Percentiles rank a stretch among this genome's conserved stretches.
These are phyloP conservation scores for Juncus effusus DNA, from an alignment of 176 grass and related monocot genomes.

Conservation along the genomic window DNA sequence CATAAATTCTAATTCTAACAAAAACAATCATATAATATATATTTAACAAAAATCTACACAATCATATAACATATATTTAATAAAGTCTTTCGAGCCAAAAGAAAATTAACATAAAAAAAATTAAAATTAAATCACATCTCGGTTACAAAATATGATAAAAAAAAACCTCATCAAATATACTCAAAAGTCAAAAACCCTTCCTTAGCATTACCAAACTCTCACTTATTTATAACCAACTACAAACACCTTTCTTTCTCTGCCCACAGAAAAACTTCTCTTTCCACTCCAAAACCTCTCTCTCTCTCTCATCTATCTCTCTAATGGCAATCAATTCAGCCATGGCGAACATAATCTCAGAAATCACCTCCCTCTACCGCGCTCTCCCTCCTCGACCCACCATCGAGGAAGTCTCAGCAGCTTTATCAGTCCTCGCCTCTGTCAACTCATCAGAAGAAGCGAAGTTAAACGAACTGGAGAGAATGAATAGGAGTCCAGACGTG, in stretches of 20 bases:
- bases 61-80: too few relatives aligned
- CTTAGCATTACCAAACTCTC: neutral
- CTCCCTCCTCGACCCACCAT: slow-evolving; percentile 61
- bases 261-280: neutral
- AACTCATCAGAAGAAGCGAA: slow-evolving; percentile 59
- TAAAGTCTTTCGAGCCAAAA: too few relatives aligned
- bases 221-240: neutral
- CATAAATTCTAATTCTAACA: too few relatives aligned
- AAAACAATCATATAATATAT: too few relatives aligned
- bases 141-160: too few relatives aligned
- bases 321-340: slow-evolving; percentile 25
- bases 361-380: slow-evolving; percentile 58
- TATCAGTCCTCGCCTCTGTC: slow-evolving; percentile 51
- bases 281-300: neutral
- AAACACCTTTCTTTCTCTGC: neutral
- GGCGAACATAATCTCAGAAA: slow-evolving; percentile 54
- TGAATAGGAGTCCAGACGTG: slow-evolving; percentile 29
- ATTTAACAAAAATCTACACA: too few relatives aligned
- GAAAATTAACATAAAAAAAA: too few relatives aligned
- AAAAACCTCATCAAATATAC: too few relatives aligned
- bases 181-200: neutral
- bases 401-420: slow-evolving; percentile 76
- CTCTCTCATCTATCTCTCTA: slow-evolving; percentile 14
- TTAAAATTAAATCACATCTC: too few relatives aligned
- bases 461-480: slow-evolving; percentile 39